Evolutionary conservation across 2,329 filamentous ascomycete species (phyloP), one percentile per base, ranked within the genome.

Genomic region (Scedosporium dehoogii): DNA sequence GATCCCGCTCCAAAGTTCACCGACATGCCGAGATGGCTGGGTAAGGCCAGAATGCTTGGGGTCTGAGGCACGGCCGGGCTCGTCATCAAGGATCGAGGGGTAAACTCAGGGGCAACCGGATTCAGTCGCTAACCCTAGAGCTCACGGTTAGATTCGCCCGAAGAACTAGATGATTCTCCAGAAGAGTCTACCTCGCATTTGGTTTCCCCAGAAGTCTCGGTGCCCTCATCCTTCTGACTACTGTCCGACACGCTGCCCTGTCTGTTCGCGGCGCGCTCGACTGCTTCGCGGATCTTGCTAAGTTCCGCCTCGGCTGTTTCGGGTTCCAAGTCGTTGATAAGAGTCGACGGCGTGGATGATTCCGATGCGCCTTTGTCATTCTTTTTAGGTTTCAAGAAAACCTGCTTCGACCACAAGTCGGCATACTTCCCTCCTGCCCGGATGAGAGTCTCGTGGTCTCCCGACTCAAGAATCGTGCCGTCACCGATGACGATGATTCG

Each of bases 361-460:
- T 61, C 63, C 7, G 64, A 63, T 12, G 69, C 69, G 4, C 66
- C 64, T 2, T 70, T 68, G 6, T 67, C 64, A 48, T 73, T 70
- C 25, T 71, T 69, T 64, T 80, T 81, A 1, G 80, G 73, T 63
- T 78, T 79, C 48, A 81, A 71, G 67, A 83, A 83, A 18, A 82
- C 76, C 68, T 88, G 85, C 68, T 85, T 85, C 3, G 81, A 82
- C 86, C 87, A 89, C 38, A 89, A 73, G 60, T 83, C 81, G 25
- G 81, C 79, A 67, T 89, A 90, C 73, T 83, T 81, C 2, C 86
- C 86, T 6, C 80, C 76, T n/a, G 77, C 73, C 10, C 75, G 72
- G 58, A 89, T 76, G 21, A 89, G 73, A 23, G 83, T 79, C 5
- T 82, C 77, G 63, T 89, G 87, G 46, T 73, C 80, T 7, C 87